Percentiles rank a stretch among this genome's conserved stretches.
phyloP scores from a whole-genome alignment of 1,284 basidiomycete genomes.

The Sporisorium exsertum region DNA sequence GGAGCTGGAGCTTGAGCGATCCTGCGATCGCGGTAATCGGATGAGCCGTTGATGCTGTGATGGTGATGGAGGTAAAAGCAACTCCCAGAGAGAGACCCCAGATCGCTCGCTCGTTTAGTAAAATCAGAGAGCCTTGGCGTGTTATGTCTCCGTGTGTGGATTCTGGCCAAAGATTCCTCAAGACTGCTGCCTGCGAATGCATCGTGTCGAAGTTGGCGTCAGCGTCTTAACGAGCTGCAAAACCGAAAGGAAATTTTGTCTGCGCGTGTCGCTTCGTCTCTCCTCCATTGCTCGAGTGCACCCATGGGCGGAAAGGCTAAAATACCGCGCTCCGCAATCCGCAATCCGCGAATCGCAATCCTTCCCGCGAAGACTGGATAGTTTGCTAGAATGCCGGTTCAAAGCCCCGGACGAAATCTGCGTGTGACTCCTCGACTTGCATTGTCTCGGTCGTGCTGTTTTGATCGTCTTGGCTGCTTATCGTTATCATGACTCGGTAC shows the following conservation, averaged over 20 bases:
- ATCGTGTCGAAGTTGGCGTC: not conserved
- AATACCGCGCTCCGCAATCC: not conserved
- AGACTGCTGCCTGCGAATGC: not conserved
- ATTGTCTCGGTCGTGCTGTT: no score
- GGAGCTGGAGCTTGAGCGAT: no score
- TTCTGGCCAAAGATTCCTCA: not conserved
- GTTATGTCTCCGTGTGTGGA: no score
- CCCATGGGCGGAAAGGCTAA: not conserved
- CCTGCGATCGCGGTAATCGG: not conserved
- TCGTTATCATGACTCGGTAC: no score
- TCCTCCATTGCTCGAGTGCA: not conserved
- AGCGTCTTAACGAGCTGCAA: not conserved
- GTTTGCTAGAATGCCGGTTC: conserved; percentile 9
- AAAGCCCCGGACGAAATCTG: conserved; percentile 4
- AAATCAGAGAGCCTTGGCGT: not conserved
- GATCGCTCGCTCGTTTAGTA: not conserved
- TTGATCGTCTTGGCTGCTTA: not conserved
- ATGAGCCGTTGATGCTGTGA: not conserved
- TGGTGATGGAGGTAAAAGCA: not conserved
- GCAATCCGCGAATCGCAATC: not conserved
- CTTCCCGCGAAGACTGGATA: not conserved
- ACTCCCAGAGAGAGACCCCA: not conserved
- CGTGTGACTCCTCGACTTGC: not conserved
- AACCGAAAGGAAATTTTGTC: not conserved
- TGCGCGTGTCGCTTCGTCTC: not conserved